Percentiles rank a stretch among this genome's conserved stretches.
Evolutionary conservation across 305 asterid genomes (phyloP).

Genomic region (Fraxinus xanthoxyloides): DNA sequence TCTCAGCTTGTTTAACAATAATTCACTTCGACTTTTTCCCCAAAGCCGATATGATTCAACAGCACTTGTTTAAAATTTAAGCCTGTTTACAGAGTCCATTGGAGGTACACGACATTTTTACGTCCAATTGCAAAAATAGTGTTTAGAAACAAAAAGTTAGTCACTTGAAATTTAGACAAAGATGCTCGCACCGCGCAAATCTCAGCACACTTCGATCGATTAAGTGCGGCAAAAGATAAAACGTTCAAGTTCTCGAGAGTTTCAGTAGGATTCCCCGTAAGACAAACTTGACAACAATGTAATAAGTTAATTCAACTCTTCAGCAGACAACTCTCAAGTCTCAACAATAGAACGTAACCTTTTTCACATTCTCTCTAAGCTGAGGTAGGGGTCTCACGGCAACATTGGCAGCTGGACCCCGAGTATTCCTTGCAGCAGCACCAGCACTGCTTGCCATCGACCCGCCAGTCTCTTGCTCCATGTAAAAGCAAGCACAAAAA

Average conservation of each 20-base stretch:
- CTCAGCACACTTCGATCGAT: too few relatives aligned
- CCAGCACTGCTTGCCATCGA: conserved; percentile 66
- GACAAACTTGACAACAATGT: not conserved
- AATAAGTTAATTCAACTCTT: not conserved
- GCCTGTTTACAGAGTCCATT: too few relatives aligned
- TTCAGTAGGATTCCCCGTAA: not conserved
- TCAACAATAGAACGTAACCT: conserved; percentile 86
- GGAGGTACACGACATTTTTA: too few relatives aligned
- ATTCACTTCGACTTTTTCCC: not conserved
- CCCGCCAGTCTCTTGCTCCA: conserved; percentile 84
- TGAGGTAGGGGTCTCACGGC: conserved; percentile 89
- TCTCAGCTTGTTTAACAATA: not conserved
- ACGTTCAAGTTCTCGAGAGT: not conserved
- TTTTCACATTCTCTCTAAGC: conserved; percentile 78
- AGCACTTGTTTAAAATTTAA: too few relatives aligned
- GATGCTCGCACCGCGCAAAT: not conserved
- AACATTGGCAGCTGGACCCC: conserved; percentile 50
- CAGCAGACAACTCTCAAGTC: not conserved
- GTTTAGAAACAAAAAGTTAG: too few relatives aligned
- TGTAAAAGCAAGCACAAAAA: too few relatives aligned
- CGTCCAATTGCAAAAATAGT: too few relatives aligned
- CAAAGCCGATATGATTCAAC: not conserved
- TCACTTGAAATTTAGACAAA: too few relatives aligned
- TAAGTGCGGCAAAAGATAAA: not conserved
- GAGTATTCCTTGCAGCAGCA: conserved; percentile 46